Evolutionary conservation across 345 rosid genomes (phyloP), one percentile per base, ranked within the genome.

Genomic region (Dimocarpus longan): DNA sequence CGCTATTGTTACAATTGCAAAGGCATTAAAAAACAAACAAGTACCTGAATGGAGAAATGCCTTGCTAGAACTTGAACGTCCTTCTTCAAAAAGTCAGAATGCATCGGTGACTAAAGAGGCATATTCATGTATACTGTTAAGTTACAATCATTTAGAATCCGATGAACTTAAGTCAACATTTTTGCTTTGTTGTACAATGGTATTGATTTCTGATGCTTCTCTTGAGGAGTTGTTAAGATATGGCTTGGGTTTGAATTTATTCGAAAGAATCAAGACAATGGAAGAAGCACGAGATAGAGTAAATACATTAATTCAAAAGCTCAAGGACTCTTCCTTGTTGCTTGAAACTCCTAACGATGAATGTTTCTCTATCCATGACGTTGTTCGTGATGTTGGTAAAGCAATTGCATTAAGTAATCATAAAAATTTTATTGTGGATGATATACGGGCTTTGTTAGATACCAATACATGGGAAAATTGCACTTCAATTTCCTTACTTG

Each of bases 11-110:
- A 57, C 81, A 0, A 42, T 78, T 39, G 89, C 81, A 39, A 66
- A 6, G 3, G 66, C 72, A 3, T 78, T 86, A 52, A 73, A 63
- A 37, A 63, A 71, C 3, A 32, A 71, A 28, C 13, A 8, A 4
- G 3, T 19, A 8, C 0, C n/a, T 7, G 76, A 0, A 21, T 86
- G 89, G 89, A 42, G 71, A 22, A 48, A 66, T 60, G 85, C 86
- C 7, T 32, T 79, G 60, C 42, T 0, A 60, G 50, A 70, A 16
- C 60, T 66, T 26, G 1, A 26, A 26, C 28, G 28, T 62, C 76
- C 67, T 43, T 46, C 46, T n/a, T 46, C 28, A 26, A 1, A 26
- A 26, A 26, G 28, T 26, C 28, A 26, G 63, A 11, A 19, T 12
- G 50, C 7, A 40, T 21, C 37, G 2, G 37, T 32, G 3, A 3